These are phyloP conservation scores for Jamesozyma lodderae DNA, from an alignment of 805 yeast species.

Conservation along the genomic window DNA sequence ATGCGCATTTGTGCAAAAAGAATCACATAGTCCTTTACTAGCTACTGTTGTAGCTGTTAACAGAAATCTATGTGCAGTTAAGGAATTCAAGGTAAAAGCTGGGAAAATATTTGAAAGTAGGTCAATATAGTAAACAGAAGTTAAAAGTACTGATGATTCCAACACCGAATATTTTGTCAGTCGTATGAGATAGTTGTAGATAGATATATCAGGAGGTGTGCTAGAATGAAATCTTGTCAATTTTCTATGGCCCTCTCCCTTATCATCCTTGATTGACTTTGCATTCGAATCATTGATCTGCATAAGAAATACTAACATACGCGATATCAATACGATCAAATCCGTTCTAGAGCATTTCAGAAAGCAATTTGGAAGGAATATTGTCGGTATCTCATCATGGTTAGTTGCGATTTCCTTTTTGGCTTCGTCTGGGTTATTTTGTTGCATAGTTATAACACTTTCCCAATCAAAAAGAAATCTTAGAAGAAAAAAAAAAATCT, in stretches of 20 bases:
- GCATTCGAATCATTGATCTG: slow-evolving; percentile 50
- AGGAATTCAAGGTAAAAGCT: slow-evolving; percentile 73
- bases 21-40: slow-evolving; percentile 85
- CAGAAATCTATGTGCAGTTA: slow-evolving; percentile 88
- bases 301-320: slow-evolving; percentile 74
- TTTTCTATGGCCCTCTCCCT: slow-evolving; percentile 1
- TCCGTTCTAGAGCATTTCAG: slow-evolving; percentile 62
- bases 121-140: slow-evolving; percentile 87
- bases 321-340: slow-evolving; percentile 57
- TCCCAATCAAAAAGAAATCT: background rate
- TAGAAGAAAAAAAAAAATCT: background rate
- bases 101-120: slow-evolving; percentile 69
- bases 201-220: slow-evolving; percentile 81
- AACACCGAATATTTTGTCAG: slow-evolving; percentile 76
- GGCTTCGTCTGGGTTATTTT: background rate
- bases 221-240: slow-evolving; percentile 89
- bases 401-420: background rate
- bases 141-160: slow-evolving; percentile 71
- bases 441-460: background rate
- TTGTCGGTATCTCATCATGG: slow-evolving; percentile 12
- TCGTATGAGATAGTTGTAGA: slow-evolving; percentile 66
- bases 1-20: slow-evolving; percentile 86
- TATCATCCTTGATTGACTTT: slow-evolving; percentile 22
- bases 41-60: slow-evolving; percentile 87
- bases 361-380: slow-evolving; percentile 35